Evolutionary conservation across 192 early-diverging fungal genomes (phyloP).

Genomic region (Linnemannia exigua): DNA sequence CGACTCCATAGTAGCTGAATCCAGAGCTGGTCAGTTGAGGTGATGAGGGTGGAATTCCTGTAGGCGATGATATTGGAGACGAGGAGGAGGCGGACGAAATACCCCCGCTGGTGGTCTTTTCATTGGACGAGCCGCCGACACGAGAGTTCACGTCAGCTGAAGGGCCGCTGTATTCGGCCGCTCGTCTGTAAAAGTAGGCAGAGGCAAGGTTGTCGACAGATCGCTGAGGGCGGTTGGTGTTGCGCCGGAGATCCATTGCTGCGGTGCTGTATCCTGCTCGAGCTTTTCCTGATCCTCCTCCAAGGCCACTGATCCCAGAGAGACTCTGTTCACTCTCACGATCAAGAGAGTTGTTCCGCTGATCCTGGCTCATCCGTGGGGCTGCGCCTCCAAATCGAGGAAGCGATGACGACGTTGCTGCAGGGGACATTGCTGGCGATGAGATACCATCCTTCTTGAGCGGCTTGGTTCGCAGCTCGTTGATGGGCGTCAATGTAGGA

Average conservation of each 20-base stretch:
- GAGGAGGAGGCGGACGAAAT: neutral
- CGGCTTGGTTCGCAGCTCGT: neutral
- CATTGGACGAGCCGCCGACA: neutral
- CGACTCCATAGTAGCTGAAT: conserved; percentile 34
- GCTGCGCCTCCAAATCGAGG: conserved; percentile 2
- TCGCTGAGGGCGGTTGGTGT: conserved; percentile 35
- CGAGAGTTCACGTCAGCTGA: neutral
- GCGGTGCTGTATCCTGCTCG: conserved; percentile 15
- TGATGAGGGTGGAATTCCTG: neutral
- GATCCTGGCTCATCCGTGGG: conserved; percentile 1
- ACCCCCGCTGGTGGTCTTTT: neutral
- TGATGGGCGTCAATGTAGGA: neutral
- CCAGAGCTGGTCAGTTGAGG: conserved; percentile 2
- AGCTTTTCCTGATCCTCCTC: neutral
- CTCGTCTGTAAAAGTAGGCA: conserved; percentile 39
- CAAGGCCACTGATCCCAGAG: neutral
- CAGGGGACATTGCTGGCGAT: conserved; percentile 3
- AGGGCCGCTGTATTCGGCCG: conserved; percentile 22
- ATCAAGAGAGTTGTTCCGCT: conserved; percentile 18
- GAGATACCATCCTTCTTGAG: neutral
- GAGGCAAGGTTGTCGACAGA: conserved; percentile 44
- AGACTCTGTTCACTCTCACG: neutral
- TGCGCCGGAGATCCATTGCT: conserved; percentile 29
- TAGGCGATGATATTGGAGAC: neutral
- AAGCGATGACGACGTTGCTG: neutral